phyloP scores from a whole-genome alignment of 208 protist species.

The Wallacemonas sp. region DNA sequence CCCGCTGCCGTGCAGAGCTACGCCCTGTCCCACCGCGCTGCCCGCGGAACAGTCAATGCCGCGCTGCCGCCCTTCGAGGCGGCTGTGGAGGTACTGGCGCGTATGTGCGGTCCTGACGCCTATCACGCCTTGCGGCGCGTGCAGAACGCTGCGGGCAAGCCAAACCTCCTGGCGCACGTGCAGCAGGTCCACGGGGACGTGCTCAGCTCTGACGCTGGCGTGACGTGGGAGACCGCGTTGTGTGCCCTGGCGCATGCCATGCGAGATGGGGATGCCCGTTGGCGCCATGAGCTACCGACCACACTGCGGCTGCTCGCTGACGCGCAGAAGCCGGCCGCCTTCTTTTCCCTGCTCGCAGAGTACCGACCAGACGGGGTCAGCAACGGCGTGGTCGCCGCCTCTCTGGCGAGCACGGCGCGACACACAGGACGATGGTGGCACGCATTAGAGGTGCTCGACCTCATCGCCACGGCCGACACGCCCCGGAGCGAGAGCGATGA shows the following conservation, averaged over 20 bases:
- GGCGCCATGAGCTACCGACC: slow-evolving; percentile 42
- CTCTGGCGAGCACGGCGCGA: slow-evolving; percentile 51
- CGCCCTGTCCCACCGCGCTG: no score
- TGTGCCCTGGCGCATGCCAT: slow-evolving; percentile 29
- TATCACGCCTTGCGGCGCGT: slow-evolving; percentile 39
- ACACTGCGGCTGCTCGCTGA: slow-evolving; percentile 84
- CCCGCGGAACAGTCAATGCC: no score
- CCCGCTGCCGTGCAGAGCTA: background rate
- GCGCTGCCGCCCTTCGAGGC: slow-evolving; percentile 14
- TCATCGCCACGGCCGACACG: slow-evolving; percentile 35
- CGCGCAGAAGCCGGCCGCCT: slow-evolving; percentile 43
- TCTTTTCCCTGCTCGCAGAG: slow-evolving; percentile 56
- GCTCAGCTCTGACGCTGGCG: slow-evolving; percentile 36
- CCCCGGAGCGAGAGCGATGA: slow-evolving; percentile 45
- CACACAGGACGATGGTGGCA: slow-evolving; percentile 63
- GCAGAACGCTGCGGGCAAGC: background rate
- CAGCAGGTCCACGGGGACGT: slow-evolving; percentile 68
- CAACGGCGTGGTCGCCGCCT: slow-evolving; percentile 53
- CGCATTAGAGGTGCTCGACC: slow-evolving; percentile 64
- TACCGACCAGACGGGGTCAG: slow-evolving; percentile 25
- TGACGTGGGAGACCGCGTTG: slow-evolving; percentile 56
- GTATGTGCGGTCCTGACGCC: slow-evolving; percentile 50
- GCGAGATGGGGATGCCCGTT: slow-evolving; percentile 33
- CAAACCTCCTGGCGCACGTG: slow-evolving; percentile 37
- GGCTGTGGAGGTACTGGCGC: slow-evolving; percentile 31